Percentiles rank a stretch among this genome's conserved stretches.
These are phyloP conservation scores for Talaromyces amestolkiae DNA, from an alignment of 2,329 filamentous ascomycete genomes.

Conservation along the genomic window DNA sequence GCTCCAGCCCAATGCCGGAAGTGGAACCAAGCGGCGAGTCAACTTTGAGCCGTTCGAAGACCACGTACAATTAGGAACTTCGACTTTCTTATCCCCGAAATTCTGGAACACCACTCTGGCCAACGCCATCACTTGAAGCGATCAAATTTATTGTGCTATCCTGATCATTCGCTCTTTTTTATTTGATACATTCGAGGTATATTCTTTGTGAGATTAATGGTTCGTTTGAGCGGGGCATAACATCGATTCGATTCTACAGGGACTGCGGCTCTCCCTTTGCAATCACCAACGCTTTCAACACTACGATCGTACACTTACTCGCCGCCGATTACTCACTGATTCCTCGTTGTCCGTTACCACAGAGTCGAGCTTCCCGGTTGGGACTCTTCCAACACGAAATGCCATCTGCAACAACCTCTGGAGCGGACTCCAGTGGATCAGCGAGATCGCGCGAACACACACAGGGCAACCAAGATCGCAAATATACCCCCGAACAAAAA, in stretches of 20 bases:
- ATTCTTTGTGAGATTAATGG: background rate
- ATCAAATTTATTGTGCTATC: background rate
- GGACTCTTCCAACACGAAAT: slow-evolving; percentile 26
- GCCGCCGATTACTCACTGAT: background rate
- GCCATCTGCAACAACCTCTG: slow-evolving; percentile 48
- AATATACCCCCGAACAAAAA: slow-evolving; percentile 87
- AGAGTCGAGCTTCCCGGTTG: background rate
- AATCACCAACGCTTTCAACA: background rate
- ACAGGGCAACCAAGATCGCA: slow-evolving; percentile 51
- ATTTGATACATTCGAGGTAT: background rate
- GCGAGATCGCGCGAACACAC: slow-evolving; percentile 49
- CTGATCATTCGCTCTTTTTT: background rate
- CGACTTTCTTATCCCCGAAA: background rate
- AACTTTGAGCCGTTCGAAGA: slow-evolving; percentile 7
- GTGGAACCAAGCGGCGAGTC: slow-evolving; percentile 14
- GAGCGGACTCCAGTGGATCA: slow-evolving; percentile 41
- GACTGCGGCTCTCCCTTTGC: slow-evolving; percentile 10
- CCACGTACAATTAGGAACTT: slow-evolving; percentile 4
- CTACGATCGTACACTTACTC: background rate
- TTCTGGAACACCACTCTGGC: background rate
- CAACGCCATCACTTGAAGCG: background rate
- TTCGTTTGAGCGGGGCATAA: slow-evolving; percentile 4
- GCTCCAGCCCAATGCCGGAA: slow-evolving; percentile 4
- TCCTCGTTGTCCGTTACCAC: no score
- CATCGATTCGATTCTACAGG: background rate